Conservation (phyloP, 495 filamentous ascomycete species). For the Xeromyces bisporus region DNA sequence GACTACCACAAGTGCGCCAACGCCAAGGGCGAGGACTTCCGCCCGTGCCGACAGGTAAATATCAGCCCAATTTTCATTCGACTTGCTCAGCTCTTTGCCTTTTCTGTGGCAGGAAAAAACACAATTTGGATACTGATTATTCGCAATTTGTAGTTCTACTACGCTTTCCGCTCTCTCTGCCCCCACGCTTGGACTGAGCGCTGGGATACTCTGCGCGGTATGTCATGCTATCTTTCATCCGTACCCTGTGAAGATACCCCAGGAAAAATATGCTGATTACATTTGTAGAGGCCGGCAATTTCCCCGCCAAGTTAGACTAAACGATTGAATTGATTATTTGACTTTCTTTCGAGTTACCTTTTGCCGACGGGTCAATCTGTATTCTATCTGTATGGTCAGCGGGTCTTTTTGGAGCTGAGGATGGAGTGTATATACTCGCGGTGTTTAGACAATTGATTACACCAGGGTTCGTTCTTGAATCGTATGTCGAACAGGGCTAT, state of each 20-base stretch:
- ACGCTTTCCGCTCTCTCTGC: constrained; percentile 92
- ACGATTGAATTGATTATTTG: constrained; percentile 10
- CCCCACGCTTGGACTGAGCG: constrained; percentile 84
- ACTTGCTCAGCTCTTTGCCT: too few species aligned
- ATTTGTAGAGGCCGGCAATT: constrained; percentile 67
- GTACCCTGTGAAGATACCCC: too few species aligned
- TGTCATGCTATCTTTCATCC: constrained; percentile 6
- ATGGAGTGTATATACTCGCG: constrained; percentile 19
- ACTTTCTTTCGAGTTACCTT: constrained; percentile 17
- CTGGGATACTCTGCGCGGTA: constrained; percentile 97
- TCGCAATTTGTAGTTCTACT: constrained; percentile 56
- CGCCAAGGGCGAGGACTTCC: constrained; percentile 98
- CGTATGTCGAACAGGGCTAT: too few species aligned
- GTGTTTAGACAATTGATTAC: constrained; percentile 4
- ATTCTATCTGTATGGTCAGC: constrained; percentile 27
- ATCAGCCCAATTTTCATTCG: not conserved
- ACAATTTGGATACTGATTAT: not conserved
- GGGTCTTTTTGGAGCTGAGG: constrained; percentile 9
- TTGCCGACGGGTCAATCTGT: constrained; percentile 27
- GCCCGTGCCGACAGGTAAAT: constrained; percentile 85
- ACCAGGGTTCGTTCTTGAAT: too few species aligned
- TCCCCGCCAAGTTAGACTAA: constrained; percentile 46
- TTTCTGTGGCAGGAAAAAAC: too few species aligned
- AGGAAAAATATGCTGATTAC: constrained; percentile 1
- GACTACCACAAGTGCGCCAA: constrained; percentile 99